phyloP scores from a whole-genome alignment of 768 basidiomycete species.

The Macrolepiota dolichaula region DNA sequence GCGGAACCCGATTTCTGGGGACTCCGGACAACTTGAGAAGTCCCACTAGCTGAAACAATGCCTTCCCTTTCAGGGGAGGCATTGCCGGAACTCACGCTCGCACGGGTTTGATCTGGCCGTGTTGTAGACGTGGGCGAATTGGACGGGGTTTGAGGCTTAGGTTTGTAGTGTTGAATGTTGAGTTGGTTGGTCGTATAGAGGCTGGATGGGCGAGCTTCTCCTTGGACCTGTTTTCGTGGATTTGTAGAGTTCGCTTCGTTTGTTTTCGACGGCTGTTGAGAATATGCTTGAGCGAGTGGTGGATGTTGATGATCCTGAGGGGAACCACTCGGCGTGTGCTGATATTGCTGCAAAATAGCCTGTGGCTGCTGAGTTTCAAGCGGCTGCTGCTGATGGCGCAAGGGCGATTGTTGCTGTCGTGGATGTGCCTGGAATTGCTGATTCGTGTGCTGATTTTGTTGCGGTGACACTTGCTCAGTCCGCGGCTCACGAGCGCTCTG shows the following conservation, averaged over 20 bases:
- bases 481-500: neutral
- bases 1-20: neutral
- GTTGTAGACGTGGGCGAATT: neutral
- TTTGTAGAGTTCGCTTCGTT: neutral
- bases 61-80: neutral
- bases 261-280: neutral
- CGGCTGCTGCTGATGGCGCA: neutral
- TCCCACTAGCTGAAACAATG: neutral
- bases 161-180: constrained; percentile 4
- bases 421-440: neutral
- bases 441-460: constrained; percentile 3
- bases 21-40: constrained; percentile 3
- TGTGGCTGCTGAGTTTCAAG: neutral
- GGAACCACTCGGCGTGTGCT: constrained; percentile 7
- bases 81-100: neutral
- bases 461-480: neutral
- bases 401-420: neutral
- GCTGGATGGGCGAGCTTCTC: neutral
- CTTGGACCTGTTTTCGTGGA: neutral
- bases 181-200: constrained; percentile 1
- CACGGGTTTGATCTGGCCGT: neutral
- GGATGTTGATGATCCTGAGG: neutral
- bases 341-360: constrained; percentile 8
- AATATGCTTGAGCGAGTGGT: neutral
- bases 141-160: neutral